Conservation (phyloP, 2,329 filamentous ascomycete species). For the Macrophomina pseudophaseolina region DNA sequence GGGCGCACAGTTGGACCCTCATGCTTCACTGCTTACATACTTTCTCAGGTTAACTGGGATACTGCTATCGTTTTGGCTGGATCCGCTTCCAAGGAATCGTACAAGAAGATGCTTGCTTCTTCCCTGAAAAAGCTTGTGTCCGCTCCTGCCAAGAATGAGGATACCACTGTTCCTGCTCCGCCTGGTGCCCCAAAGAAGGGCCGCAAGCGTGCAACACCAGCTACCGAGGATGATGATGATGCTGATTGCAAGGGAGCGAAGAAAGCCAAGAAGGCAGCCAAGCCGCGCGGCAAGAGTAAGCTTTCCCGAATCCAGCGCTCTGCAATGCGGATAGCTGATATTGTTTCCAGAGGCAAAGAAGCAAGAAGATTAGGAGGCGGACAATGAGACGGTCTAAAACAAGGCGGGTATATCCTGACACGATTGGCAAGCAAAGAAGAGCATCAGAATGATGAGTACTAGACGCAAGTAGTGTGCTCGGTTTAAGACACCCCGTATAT, state of each 20-base stretch:
- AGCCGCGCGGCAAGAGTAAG: slow-evolving; percentile 12
- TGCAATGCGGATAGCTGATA: not conserved
- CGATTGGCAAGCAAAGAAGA: too few species aligned
- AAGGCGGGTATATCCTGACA: not conserved
- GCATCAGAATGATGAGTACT: too few species aligned
- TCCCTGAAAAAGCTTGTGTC: slow-evolving; percentile 7
- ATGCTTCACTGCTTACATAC: not conserved
- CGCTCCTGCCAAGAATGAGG: not conserved
- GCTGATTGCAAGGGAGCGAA: not conserved
- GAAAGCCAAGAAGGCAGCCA: not conserved
- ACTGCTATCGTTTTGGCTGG: not conserved
- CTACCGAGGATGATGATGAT: not conserved
- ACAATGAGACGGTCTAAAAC: not conserved
- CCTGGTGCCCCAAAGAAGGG: not conserved
- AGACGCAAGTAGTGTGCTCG: too few species aligned
- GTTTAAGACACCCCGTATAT: too few species aligned
- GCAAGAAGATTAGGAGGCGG: not conserved
- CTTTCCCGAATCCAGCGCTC: not conserved
- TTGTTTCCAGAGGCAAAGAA: not conserved
- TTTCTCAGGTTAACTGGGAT: slow-evolving; percentile 7
- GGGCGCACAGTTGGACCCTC: not conserved
- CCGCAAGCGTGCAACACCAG: slow-evolving; percentile 8
- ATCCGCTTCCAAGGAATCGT: slow-evolving; percentile 9
- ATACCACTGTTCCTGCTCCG: not conserved
- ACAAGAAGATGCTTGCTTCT: slow-evolving; percentile 8